These are phyloP conservation scores for Phaeosphaeria sp. DNA, from an alignment of 2,329 filamentous ascomycete species.

Conservation along the genomic window DNA sequence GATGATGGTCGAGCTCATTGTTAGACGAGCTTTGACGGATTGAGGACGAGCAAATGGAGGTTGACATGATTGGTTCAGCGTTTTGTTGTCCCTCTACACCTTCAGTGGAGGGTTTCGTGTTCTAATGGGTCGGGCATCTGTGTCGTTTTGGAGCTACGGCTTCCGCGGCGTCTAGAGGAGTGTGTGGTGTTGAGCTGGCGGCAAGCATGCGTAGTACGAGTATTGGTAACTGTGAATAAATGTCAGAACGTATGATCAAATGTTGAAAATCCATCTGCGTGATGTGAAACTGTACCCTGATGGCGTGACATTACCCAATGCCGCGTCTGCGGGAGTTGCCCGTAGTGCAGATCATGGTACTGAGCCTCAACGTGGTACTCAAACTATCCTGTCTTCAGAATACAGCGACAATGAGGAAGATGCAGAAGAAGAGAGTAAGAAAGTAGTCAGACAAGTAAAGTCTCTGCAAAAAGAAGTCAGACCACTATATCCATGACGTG, in stretches of 20 bases:
- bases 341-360: slow-evolving; percentile 1
- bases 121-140: slow-evolving; percentile 9
- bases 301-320: slow-evolving; percentile 19
- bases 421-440: neutral
- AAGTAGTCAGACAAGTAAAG: neutral
- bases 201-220: slow-evolving; percentile 1
- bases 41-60: slow-evolving; percentile 10
- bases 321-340: neutral
- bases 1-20: slow-evolving; percentile 25
- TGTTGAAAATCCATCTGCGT: neutral
- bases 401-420: neutral
- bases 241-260: slow-evolving; percentile 1
- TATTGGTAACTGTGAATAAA: slow-evolving; percentile 8
- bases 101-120: neutral
- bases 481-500: slow-evolving; percentile 5
- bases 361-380: neutral
- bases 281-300: slow-evolving; percentile 16
- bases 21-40: slow-evolving; percentile 6
- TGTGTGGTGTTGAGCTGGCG: slow-evolving; percentile 9
- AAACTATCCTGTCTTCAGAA: neutral
- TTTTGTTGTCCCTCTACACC: slow-evolving; percentile 5
- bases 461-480: neutral
- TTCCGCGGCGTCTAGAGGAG: slow-evolving; percentile 24
- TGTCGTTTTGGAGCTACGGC: slow-evolving; percentile 19
- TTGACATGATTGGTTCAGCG: slow-evolving; percentile 10